Percentiles rank a stretch among this genome's conserved stretches.
Evolutionary conservation across 2,329 filamentous ascomycete species (phyloP).

Genomic region (Apiospora pterosperma): DNA sequence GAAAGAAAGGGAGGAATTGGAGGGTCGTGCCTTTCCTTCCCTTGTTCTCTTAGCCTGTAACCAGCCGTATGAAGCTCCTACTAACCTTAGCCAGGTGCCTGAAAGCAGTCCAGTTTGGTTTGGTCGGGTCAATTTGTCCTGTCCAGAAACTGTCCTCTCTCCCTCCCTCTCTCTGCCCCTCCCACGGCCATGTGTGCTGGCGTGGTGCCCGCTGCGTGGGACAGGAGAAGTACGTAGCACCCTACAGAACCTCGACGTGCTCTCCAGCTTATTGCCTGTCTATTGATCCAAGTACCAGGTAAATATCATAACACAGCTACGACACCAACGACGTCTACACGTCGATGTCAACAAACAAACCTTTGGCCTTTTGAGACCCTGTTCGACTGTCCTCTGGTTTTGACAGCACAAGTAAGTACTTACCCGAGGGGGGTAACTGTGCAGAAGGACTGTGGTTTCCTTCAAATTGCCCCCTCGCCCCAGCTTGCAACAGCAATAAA

Average conservation of each 20-base stretch:
- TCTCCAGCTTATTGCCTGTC: not conserved
- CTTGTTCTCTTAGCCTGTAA: not conserved
- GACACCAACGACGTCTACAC: no score
- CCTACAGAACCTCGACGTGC: not conserved
- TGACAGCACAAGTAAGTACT: no score
- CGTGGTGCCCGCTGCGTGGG: constrained; percentile 3
- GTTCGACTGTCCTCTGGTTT: no score
- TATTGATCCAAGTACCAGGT: not conserved
- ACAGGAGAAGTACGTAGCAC: constrained; percentile 4
- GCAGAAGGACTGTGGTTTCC: not conserved
- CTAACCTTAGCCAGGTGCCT: not conserved
- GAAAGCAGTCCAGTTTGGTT: not conserved
- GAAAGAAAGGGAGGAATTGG: not conserved
- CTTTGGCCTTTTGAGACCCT: not conserved
- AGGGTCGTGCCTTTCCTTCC: not conserved
- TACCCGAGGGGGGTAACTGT: no score
- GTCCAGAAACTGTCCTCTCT: not conserved
- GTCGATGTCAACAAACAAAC: not conserved
- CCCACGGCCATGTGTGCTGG: no score
- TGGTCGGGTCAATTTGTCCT: not conserved
- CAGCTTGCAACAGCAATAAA: not conserved
- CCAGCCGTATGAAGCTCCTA: no score
- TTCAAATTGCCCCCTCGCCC: not conserved
- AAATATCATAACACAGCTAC: no score
- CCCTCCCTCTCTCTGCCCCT: no score